Base-by-base conservation (phyloP, 2,329 filamentous ascomycete species). In the Aspergillus vadensis region DNA sequence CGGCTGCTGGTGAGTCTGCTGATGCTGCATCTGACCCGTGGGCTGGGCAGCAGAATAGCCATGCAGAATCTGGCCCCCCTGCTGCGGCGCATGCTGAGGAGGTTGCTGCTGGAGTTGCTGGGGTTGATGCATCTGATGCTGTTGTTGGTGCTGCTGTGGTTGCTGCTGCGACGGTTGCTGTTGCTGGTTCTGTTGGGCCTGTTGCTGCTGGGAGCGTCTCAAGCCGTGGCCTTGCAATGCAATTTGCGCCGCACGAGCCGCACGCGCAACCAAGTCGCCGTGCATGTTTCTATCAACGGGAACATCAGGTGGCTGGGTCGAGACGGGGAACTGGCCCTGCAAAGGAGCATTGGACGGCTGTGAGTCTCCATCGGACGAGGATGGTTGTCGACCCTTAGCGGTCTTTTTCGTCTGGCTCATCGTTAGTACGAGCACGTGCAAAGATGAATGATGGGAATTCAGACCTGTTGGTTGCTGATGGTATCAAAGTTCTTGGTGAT, bases 401-500 rank as follows among this genome's bases (percentile, higher is more conserved):
- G 69, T 57, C 62, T 78, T 79, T 67, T 78, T 77, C 36, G 70
- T 69, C 75, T 78, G 54, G 12, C 57, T 53, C 19, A 53, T 36
- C 47, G 52, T 76, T 65, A 73, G 69, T 55, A 59, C 17, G 39
- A 12, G 27, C 27, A 41, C 38, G 43, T 17, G n/a, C 7, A 50
- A 8, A 19, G 12, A 19, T 14, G 6, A 5, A 19, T 15, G n/a
- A 17, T 19, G 19, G n/a, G 19, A 44, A 21, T 52, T 70, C 76
- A 60, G 62, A 83, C 79, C 69, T 77, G 79, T 63, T 78, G 80
- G n/a, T 76, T 76, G 57, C 80, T 77, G 51, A 84, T 79, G 12
- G 78, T 72, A 58, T 86, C 84, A 59, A 86, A 82, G 58, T 84
- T 83, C 68, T 86, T 85, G 55, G 79, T 81, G 51, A 89, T 80